Percentiles rank a stretch among this genome's conserved stretches.
Conservation (phyloP, 2,329 filamentous ascomycete species). For the Xylariaceae sp. region DNA sequence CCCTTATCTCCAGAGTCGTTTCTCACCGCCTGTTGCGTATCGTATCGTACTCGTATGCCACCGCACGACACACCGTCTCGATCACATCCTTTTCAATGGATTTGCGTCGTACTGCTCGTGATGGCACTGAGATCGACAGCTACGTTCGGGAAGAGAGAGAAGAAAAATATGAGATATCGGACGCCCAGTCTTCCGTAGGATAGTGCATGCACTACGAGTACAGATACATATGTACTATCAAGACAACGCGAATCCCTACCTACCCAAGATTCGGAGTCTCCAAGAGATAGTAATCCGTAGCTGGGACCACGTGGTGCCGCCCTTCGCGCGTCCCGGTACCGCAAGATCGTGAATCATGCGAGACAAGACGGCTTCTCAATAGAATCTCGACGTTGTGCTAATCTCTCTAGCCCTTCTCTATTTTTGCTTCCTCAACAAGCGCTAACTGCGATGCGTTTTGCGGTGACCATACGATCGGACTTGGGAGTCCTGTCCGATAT, state of each 20-base stretch:
- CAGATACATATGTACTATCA: neutral
- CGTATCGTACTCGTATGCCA: neutral
- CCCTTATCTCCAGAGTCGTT: neutral
- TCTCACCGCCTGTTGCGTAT: neutral
- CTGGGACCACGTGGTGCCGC: neutral
- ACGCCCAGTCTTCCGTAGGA: too few species aligned
- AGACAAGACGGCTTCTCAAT: neutral
- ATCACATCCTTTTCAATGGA: neutral
- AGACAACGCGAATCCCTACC: neutral
- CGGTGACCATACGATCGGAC: neutral
- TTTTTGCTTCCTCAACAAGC: neutral
- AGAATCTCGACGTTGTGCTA: neutral
- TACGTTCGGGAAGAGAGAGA: neutral
- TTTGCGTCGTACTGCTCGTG: neutral
- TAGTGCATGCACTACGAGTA: too few species aligned
- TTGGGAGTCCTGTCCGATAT: neutral
- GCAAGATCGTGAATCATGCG: neutral
- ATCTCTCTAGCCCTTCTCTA: neutral
- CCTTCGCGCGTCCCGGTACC: neutral
- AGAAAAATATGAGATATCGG: neutral
- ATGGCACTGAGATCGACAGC: neutral
- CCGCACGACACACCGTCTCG: neutral
- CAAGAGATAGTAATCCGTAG: neutral
- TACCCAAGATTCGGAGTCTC: neutral
- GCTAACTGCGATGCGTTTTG: neutral